Conservation (phyloP, 169 alveolate genomes). For the Plasmodium sp. region DNA sequence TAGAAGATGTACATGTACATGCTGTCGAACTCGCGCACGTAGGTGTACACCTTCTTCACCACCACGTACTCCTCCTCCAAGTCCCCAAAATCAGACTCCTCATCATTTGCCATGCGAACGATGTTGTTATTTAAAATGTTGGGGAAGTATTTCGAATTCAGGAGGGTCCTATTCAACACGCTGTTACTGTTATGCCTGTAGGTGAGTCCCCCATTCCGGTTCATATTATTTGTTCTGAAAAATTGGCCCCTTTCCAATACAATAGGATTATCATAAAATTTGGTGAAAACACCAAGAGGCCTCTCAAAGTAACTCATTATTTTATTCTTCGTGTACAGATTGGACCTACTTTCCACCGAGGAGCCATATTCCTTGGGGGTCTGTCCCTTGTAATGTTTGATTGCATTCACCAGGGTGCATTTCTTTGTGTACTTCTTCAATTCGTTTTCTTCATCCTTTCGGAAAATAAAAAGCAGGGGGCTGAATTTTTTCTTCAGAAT, state of each 20-base stretch:
- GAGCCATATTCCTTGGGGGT: background rate
- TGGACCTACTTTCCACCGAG: background rate
- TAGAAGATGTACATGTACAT: constrained; percentile 38
- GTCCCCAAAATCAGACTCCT: constrained; percentile 17
- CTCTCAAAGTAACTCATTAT: constrained; percentile 7
- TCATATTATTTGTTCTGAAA: background rate
- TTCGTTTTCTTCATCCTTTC: constrained; percentile 61
- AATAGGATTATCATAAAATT: constrained; percentile 6
- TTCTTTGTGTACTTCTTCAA: constrained; percentile 26
- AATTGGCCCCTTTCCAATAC: background rate
- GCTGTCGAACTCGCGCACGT: constrained; percentile 11
- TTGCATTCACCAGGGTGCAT: background rate
- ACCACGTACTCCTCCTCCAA: constrained; percentile 30
- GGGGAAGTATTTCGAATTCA: constrained; percentile 29
- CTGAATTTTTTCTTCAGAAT: constrained; percentile 28
- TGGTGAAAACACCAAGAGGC: constrained; percentile 25
- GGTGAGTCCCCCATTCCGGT: background rate
- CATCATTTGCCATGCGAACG: background rate
- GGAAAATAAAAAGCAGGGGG: constrained; percentile 49
- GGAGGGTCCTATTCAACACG: background rate
- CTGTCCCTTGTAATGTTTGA: background rate
- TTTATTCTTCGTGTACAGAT: constrained; percentile 15
- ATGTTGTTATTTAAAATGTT: constrained; percentile 26
- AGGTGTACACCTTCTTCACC: constrained; percentile 52
- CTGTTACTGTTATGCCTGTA: background rate